Evolutionary conservation across 139 green algal genomes (phyloP), one percentile per base, ranked within the genome.

Genomic region (Asterochloris sp.): DNA sequence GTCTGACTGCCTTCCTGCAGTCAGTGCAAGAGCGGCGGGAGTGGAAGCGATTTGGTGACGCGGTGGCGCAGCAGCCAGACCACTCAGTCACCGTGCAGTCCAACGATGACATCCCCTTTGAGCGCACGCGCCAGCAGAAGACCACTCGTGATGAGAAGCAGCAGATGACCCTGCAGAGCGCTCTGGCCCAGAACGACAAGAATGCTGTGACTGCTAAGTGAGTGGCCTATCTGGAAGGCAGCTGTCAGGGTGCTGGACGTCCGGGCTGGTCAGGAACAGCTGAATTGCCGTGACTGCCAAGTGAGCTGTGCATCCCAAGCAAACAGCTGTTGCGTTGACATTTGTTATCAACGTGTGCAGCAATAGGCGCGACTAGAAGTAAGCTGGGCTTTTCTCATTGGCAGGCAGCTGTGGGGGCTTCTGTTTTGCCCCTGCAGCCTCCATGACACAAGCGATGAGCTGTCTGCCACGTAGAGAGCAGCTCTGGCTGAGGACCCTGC

Each of bases 31-130:
- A 96, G 60, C 88, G 96, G 14, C 89, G 87, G 14, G 87, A 96
- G 62, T 98, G 94, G 93, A 82, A 83, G 11, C 94, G 94, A 54
- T 99, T 99, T 91, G 96, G 96, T 15, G 83, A 93, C 23, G 96
- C 94, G 13, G 86, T 92, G 0, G 89, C 75, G 0, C 86, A 94
- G 83, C 69, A 82, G 12, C 83, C 84, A 13, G 88, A 81, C 27
- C 90, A 97, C 78, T 86, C 62, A 27, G 84, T 94, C 12, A 96
- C 93, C 28, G 88, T 91, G 69, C 92, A 93, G 77, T 89, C 87
- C 13, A 88, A 86, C 10, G 96, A 99, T 74, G 95, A 99, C 69
- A 96, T 99, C 75, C 96, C 92, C 71, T 95, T 99, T 71, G 97
- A 99, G 81, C 90, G 92, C 27, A 86, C 94, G 60, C 83, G 90